Evolutionary conservation across 2,329 filamentous ascomycete species (phyloP).

Genomic region (Neofusicoccum umdonicola): DNA sequence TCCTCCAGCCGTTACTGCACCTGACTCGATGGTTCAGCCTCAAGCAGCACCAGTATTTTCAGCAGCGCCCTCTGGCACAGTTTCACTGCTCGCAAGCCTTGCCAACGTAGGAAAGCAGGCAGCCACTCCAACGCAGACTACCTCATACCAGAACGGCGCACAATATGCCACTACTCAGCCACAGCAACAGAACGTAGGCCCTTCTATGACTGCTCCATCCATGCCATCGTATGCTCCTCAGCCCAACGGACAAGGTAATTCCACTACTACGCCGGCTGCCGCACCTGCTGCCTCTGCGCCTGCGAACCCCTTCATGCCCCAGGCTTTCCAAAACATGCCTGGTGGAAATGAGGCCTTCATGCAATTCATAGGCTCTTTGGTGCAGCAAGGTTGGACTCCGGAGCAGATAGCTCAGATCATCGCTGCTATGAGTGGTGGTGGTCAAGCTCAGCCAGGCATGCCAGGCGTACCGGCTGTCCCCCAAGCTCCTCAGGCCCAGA

Average conservation of each 20-base stretch:
- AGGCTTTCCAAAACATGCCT: slow-evolving; percentile 34
- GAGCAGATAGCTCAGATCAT: slow-evolving; percentile 17
- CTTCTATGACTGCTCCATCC: slow-evolving; percentile 13
- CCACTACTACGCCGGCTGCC: slow-evolving; percentile 22
- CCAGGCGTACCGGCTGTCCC: not conserved
- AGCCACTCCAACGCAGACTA: slow-evolving; percentile 12
- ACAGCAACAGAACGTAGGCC: slow-evolving; percentile 19
- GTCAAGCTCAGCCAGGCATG: not conserved
- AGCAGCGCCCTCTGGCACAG: slow-evolving; percentile 26
- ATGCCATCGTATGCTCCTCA: slow-evolving; percentile 17
- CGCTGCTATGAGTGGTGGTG: slow-evolving; percentile 5
- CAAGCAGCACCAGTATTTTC: slow-evolving; percentile 24
- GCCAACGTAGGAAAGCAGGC: slow-evolving; percentile 31
- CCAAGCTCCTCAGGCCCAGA: slow-evolving; percentile 8
- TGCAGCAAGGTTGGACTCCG: slow-evolving; percentile 14
- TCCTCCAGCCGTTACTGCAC: slow-evolving; percentile 12
- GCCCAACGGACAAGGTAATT: slow-evolving; percentile 14
- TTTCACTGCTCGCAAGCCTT: slow-evolving; percentile 34
- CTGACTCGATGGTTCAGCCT: slow-evolving; percentile 24
- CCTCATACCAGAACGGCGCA: not conserved
- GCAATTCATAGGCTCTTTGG: slow-evolving; percentile 17
- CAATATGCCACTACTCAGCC: slow-evolving; percentile 14
- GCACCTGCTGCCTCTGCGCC: slow-evolving; percentile 15
- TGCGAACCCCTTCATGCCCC: slow-evolving; percentile 24
- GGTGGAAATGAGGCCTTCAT: slow-evolving; percentile 16